Evolutionary conservation across 2,329 filamentous ascomycete species (phyloP), one percentile per base, ranked within the genome.

Genomic region (Dendrostoma leiphaemia): DNA sequence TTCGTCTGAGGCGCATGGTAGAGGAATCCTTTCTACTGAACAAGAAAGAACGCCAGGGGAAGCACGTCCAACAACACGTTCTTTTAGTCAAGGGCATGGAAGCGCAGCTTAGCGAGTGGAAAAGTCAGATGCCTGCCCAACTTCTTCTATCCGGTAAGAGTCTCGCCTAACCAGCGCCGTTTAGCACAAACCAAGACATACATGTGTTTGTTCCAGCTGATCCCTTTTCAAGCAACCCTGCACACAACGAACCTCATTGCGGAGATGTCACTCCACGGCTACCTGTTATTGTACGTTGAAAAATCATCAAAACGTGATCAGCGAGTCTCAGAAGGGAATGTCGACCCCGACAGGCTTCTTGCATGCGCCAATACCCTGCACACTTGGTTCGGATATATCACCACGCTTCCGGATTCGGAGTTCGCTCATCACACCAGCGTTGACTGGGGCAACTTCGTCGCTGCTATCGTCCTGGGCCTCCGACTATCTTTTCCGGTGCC

Each of bases 21-120:
- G 70, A 70, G 45, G 71, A 77, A 51, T 70, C 74, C 3, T 60
- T 66, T 32, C 29, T 28, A 28, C 9, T 54, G 24, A 47, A 32
- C 15, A 47, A 28, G 17, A 19, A 21, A 6, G 32, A 31, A 9
- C 37, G 34, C 2, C 9, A 19, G n/a, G 63, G 65, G 5, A 62
- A 73, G 23, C 60, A 62, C 17, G 67, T 62, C 54, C 65, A 72
- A 34, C 70, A 77, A 53, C 75, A 80, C 41, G 68, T 66, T 19
- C 65, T 67, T 3, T 67, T 81, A 56, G 62, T 77, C n/a, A 66
- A 72, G 2, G 78, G 79, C 0, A 69, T 81, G 26, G 75, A 79
- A 54, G 63, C 72, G 3, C 77, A 81, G 58, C 63, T 77, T 8
- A 59, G 62, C n/a, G 73, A 79, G 35, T 71, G 74, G 59, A 68